Conservation (phyloP, 108 stramenopile genomes). For the Cyclotella distinguenda region DNA sequence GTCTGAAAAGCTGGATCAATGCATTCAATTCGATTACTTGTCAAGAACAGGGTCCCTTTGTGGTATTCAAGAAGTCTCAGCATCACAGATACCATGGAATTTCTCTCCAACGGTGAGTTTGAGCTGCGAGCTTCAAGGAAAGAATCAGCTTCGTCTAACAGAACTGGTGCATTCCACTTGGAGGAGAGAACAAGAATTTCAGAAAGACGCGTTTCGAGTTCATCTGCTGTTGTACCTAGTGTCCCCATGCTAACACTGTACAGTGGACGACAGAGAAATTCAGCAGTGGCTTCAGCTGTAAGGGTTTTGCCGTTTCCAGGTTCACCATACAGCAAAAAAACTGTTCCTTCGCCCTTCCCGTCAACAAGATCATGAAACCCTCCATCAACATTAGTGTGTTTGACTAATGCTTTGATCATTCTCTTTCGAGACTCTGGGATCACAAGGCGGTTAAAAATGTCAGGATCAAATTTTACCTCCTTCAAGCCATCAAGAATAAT, state of each 20-base stretch:
- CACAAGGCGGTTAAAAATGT: constrained; percentile 61
- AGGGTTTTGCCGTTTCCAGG: constrained; percentile 73
- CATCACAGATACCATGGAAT: constrained; percentile 79
- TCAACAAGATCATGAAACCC: constrained; percentile 64
- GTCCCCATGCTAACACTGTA: constrained; percentile 62
- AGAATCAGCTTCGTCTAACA: constrained; percentile 67
- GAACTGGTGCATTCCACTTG: constrained; percentile 62
- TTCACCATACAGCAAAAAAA: constrained; percentile 64
- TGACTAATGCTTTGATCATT: constrained; percentile 68
- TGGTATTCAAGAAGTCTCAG: constrained; percentile 68
- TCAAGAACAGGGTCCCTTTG: constrained; percentile 65
- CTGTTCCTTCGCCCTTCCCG: constrained; percentile 65
- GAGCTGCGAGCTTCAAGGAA: constrained; percentile 61
- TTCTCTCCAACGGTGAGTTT: constrained; percentile 54
- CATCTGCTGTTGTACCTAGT: constrained; percentile 61
- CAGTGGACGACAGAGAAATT: constrained; percentile 59
- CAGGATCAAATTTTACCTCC: constrained; percentile 51
- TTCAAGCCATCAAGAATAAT: constrained; percentile 62
- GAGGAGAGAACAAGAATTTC: constrained; percentile 57
- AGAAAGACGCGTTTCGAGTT: constrained; percentile 50
- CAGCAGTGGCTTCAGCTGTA: constrained; percentile 70
- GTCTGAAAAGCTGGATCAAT: constrained; percentile 74
- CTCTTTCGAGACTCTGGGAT: constrained; percentile 54
- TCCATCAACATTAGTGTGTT: constrained; percentile 23
- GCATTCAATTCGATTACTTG: constrained; percentile 65